Percentiles rank a stretch among this genome's conserved stretches.
phyloP scores from a whole-genome alignment of 116 monocot genomes.

The Iris pallida region DNA sequence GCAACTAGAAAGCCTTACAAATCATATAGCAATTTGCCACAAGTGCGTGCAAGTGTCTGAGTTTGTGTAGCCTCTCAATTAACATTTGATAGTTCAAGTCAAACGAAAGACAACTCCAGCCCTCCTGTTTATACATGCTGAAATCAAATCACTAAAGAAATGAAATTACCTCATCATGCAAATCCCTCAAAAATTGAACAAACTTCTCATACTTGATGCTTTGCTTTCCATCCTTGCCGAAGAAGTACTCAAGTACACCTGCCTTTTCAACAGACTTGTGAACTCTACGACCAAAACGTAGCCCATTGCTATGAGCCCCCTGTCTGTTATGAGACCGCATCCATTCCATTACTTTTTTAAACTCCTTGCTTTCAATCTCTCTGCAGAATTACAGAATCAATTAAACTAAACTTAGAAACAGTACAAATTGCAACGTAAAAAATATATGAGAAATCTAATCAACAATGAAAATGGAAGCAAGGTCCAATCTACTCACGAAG shows the following conservation, averaged over 20 bases:
- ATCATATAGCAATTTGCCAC: no score
- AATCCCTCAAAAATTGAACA: conserved; percentile 64
- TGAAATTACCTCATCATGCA: conserved; percentile 75
- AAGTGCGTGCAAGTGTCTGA: no score
- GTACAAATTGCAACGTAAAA: not conserved
- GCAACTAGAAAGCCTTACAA: no score
- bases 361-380: conserved; percentile 77
- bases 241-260: conserved; percentile 76
- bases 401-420: conserved; percentile 1
- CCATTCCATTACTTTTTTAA: conserved; percentile 82
- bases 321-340: conserved; percentile 87
- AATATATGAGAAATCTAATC: conserved; percentile 6
- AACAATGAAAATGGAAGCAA: no score
- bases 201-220: conserved; percentile 74
- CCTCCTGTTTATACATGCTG: no score
- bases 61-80: no score
- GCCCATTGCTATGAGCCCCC: conserved; percentile 68
- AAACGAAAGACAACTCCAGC: no score
- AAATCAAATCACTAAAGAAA: conserved; percentile 3
- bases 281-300: conserved; percentile 47
- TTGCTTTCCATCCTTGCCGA: conserved; percentile 73
- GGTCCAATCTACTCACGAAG: conserved; percentile 17
- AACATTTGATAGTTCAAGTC: no score
- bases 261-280: conserved; percentile 55
- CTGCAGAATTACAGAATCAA: conserved; percentile 28